These are phyloP conservation scores for Metarhizium sp. DNA, from an alignment of 2,329 filamentous ascomycete genomes.

Conservation along the genomic window DNA sequence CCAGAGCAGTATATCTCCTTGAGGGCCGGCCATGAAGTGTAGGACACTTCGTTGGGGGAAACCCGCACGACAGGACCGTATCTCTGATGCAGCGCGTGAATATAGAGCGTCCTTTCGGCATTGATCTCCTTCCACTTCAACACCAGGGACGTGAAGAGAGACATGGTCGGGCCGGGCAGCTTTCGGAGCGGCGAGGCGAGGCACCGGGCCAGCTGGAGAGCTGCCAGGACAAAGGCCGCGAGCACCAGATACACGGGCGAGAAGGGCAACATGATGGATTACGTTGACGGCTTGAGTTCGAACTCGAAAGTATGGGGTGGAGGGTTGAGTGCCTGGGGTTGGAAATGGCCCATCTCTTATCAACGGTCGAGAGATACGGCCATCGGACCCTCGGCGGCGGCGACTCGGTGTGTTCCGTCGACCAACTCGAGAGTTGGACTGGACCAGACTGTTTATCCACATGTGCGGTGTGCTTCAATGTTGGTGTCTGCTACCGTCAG, in stretches of 20 bases:
- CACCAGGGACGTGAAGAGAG: conserved; percentile 39
- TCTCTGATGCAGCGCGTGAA: conserved; percentile 38
- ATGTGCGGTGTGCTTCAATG: too few species aligned
- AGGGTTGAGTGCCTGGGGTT: not conserved
- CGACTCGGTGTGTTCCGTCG: conserved; percentile 2
- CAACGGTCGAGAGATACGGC: not conserved
- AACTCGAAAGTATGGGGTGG: too few species aligned
- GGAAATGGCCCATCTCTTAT: not conserved
- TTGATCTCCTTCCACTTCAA: conserved; percentile 49
- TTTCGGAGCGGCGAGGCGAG: conserved; percentile 24
- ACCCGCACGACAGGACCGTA: conserved; percentile 38
- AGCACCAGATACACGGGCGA: conserved; percentile 13
- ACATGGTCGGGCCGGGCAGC: conserved; percentile 38
- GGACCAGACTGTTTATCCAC: too few species aligned
- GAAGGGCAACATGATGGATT: conserved; percentile 15
- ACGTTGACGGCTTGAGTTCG: not conserved
- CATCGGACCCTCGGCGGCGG: not conserved
- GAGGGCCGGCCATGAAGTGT: conserved; percentile 25
- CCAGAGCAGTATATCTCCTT: conserved; percentile 46
- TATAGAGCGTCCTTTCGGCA: conserved; percentile 41
- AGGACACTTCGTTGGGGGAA: conserved; percentile 36
- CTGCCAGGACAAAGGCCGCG: conserved; percentile 14
- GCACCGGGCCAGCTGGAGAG: conserved; percentile 16
- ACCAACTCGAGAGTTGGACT: not conserved
- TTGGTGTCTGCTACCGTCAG: too few species aligned